Evolutionary conservation across 2,329 filamentous ascomycete genomes (phyloP).

Genomic region (Pleurostoma richardsiae): DNA sequence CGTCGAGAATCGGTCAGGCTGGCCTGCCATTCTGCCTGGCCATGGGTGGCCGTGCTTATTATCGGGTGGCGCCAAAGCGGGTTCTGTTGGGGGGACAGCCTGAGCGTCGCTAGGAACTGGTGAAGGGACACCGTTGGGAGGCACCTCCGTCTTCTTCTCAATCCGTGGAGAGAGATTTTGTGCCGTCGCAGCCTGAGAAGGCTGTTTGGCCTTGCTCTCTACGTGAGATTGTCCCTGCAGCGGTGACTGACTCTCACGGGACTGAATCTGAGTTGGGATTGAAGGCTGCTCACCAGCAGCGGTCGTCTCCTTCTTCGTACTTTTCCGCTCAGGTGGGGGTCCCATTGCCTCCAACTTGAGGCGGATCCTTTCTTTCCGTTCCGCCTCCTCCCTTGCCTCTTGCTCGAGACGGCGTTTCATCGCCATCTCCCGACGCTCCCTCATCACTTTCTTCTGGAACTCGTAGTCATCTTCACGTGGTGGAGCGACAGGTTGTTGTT

Average conservation of each 20-base stretch:
- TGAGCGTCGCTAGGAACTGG: constrained; percentile 9
- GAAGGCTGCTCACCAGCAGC: constrained; percentile 38
- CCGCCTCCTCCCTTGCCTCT: constrained; percentile 68
- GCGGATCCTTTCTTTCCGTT: constrained; percentile 63
- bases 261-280: constrained; percentile 15
- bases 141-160: constrained; percentile 7
- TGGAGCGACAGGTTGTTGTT: constrained; percentile 20
- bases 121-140: constrained; percentile 9
- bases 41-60: constrained; percentile 28
- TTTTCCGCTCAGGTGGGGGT: constrained; percentile 56
- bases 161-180: constrained; percentile 1
- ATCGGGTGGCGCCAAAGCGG: constrained; percentile 4
- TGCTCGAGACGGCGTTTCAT: constrained; percentile 64
- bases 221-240: neutral
- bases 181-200: constrained; percentile 11
- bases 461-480: constrained; percentile 51
- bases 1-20: constrained; percentile 42
- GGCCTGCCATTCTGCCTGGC: constrained; percentile 28
- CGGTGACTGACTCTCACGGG: constrained; percentile 9
- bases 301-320: constrained; percentile 45
- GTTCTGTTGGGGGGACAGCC: constrained; percentile 3
- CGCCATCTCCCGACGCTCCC: constrained; percentile 63
- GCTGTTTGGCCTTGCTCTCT: constrained; percentile 11
- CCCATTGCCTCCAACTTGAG: constrained; percentile 69
- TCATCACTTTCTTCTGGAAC: constrained; percentile 68